Evolutionary conservation across 169 alveolate species (phyloP).

Genomic region (Cryptosporidium bovis): DNA sequence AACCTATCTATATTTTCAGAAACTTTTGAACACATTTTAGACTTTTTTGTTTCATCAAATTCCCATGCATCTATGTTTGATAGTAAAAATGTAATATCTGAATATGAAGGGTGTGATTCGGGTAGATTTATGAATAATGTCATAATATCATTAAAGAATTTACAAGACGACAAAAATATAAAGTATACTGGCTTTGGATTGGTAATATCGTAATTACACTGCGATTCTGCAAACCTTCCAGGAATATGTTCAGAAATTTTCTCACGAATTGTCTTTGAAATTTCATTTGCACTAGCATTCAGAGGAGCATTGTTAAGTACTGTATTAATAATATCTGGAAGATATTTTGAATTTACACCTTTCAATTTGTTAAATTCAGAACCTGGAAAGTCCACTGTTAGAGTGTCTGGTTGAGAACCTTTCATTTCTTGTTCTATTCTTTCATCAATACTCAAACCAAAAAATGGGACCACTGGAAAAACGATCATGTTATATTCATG

Average conservation of each 20-base stretch:
- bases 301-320: conserved; percentile 26
- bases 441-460: conserved; percentile 28
- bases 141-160: conserved; percentile 22
- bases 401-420: neutral
- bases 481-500: conserved; percentile 32
- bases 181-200: conserved; percentile 42
- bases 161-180: conserved; percentile 35
- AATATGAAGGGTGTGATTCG: conserved; percentile 31
- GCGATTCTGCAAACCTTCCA: conserved; percentile 41
- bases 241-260: conserved; percentile 25
- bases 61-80: conserved; percentile 32
- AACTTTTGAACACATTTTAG: conserved; percentile 34
- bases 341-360: conserved; percentile 19
- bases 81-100: conserved; percentile 15
- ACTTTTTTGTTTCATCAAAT: conserved; percentile 38
- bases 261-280: conserved; percentile 25
- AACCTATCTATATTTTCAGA: neutral
- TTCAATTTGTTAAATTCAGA: neutral
- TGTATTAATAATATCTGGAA: conserved; percentile 32
- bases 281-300: conserved; percentile 31
- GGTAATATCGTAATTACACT: conserved; percentile 32
- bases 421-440: conserved; percentile 32
- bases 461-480: conserved; percentile 44
- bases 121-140: conserved; percentile 33
- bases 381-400: conserved; percentile 8